These are phyloP conservation scores for Pleurotus cornucopiae DNA, from an alignment of 768 basidiomycete genomes.

Conservation along the genomic window DNA sequence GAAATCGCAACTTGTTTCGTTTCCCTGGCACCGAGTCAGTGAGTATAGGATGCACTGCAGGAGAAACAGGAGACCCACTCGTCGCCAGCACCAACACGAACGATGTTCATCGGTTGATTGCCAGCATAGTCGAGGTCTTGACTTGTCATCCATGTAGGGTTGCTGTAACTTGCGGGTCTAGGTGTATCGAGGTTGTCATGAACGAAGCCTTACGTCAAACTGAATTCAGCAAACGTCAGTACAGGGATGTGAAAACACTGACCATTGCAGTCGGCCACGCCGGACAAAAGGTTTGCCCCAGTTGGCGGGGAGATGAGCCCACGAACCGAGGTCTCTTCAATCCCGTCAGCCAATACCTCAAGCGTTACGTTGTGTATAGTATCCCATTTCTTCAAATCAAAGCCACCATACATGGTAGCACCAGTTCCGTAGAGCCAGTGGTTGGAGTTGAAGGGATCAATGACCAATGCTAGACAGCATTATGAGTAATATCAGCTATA, in stretches of 20 bases:
- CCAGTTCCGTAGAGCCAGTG: conserved; percentile 75
- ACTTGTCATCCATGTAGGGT: conserved; percentile 43
- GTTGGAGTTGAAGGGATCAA: conserved; percentile 65
- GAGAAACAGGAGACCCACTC: conserved; percentile 23
- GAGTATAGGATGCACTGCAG: background rate
- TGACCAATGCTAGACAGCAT: conserved; percentile 35
- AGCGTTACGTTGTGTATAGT: conserved; percentile 53
- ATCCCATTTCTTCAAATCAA: conserved; percentile 58
- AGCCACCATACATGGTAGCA: conserved; percentile 57
- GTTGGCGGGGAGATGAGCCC: conserved; percentile 57
- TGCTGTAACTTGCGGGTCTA: conserved; percentile 34
- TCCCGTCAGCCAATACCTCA: conserved; percentile 56
- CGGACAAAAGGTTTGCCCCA: conserved; percentile 55
- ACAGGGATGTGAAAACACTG: conserved; percentile 1
- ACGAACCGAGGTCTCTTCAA: conserved; percentile 60
- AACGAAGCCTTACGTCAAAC: conserved; percentile 34
- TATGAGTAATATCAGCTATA: background rate
- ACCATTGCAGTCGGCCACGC: conserved; percentile 53
- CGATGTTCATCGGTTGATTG: conserved; percentile 42
- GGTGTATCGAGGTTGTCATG: conserved; percentile 39
- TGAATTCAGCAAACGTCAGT: background rate
- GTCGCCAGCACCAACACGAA: conserved; percentile 48
- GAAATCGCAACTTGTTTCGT: conserved; percentile 58
- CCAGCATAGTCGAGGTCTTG: conserved; percentile 54
- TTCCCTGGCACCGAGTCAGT: conserved; percentile 22